phyloP scores from a whole-genome alignment of 2,329 filamentous ascomycete species.

The Blastomyces silverae region DNA sequence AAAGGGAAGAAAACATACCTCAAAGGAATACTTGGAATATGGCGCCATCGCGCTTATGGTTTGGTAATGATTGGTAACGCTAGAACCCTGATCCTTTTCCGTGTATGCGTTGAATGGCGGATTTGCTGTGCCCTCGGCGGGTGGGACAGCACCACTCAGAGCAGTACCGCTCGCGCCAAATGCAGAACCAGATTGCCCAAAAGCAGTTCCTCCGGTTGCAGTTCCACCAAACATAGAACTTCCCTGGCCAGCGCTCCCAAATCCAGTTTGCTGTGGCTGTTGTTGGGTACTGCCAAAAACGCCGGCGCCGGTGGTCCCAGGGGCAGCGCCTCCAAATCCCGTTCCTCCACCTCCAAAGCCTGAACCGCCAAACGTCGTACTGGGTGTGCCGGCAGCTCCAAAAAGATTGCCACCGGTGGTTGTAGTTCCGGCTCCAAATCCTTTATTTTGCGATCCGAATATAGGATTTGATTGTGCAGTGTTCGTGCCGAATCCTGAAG shows the following conservation, averaged over 20 bases:
- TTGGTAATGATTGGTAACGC: constrained; percentile 42
- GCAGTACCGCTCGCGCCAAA: constrained; percentile 40
- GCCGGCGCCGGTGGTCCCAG: constrained; percentile 18
- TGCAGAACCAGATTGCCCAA: constrained; percentile 26
- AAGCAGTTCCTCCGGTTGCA: constrained; percentile 25
- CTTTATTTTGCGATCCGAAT: constrained; percentile 24
- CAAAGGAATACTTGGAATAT: constrained; percentile 79
- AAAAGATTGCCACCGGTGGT: constrained; percentile 20
- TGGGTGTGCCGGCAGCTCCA: constrained; percentile 17
- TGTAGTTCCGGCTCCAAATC: constrained; percentile 24
- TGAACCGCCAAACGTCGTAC: constrained; percentile 12
- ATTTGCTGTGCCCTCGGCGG: constrained; percentile 42
- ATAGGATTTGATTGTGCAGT: constrained; percentile 20
- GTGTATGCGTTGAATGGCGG: constrained; percentile 42
- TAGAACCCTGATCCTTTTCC: constrained; percentile 41
- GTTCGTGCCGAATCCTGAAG: constrained; percentile 24
- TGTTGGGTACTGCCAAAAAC: constrained; percentile 21
- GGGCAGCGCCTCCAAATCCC: constrained; percentile 23
- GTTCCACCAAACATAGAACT: constrained; percentile 20
- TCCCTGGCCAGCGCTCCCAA: constrained; percentile 17
- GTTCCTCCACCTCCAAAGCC: constrained; percentile 19
- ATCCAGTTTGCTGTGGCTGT: constrained; percentile 18
- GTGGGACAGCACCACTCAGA: constrained; percentile 35
- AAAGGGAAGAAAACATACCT: constrained; percentile 35
- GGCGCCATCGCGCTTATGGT: constrained; percentile 45